Percentiles rank a stretch among this genome's conserved stretches.
Evolutionary conservation across 2,329 filamentous ascomycete genomes (phyloP).

Genomic region (Fusarium sp.): DNA sequence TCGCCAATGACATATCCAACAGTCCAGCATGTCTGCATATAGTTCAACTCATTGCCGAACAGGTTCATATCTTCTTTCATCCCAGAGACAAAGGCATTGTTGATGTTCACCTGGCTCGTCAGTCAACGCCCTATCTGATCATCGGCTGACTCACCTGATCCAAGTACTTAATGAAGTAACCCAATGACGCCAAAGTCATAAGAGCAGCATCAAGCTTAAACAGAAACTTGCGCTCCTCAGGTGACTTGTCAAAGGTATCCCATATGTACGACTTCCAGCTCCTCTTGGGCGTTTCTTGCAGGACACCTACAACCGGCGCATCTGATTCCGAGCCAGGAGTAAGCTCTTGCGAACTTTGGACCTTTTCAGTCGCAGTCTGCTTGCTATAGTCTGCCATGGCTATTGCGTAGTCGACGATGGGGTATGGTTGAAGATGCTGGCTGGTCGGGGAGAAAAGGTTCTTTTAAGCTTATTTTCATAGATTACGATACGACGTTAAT

Average conservation of each 20-base stretch:
- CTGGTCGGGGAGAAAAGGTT: background rate
- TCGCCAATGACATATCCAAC: conserved; percentile 65
- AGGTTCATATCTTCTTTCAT: conserved; percentile 62
- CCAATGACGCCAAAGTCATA: conserved; percentile 47
- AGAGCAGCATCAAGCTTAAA: conserved; percentile 55
- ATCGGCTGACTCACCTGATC: conserved; percentile 45
- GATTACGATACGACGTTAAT: rapidly evolving
- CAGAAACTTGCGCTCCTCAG: conserved; percentile 51
- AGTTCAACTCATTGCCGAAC: conserved; percentile 56
- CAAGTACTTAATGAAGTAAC: conserved; percentile 52
- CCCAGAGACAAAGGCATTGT: conserved; percentile 45
- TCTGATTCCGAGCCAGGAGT: conserved; percentile 2
- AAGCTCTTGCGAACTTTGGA: rapidly evolving
- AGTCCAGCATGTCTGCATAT: conserved; percentile 62
- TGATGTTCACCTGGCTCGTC: conserved; percentile 33
- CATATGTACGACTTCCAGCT: conserved; percentile 57
- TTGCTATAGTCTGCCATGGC: background rate
- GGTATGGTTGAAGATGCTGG: too few relatives aligned
- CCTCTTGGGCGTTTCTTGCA: conserved; percentile 16
- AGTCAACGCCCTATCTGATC: too few relatives aligned
- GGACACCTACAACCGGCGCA: background rate
- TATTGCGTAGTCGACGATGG: rapidly evolving
- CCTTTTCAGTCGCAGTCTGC: background rate
- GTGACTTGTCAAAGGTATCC: conserved; percentile 57
- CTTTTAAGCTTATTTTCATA: conserved; percentile 9